phyloP scores from a whole-genome alignment of 2,329 filamentous ascomycete genomes.

The Xylariaceae sp. region DNA sequence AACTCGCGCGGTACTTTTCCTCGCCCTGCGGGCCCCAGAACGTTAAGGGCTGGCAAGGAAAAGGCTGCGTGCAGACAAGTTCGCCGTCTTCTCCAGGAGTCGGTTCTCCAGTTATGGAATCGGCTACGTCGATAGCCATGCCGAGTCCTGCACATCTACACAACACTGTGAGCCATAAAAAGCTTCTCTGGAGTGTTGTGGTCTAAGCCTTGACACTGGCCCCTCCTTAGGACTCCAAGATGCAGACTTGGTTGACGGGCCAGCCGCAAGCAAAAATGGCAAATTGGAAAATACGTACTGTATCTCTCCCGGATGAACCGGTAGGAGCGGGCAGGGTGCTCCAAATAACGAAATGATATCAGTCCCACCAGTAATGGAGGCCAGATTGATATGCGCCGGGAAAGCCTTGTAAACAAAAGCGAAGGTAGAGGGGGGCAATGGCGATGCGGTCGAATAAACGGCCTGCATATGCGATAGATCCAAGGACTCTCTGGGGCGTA shows the following conservation, averaged over 20 bases:
- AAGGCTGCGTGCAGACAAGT: slow-evolving; percentile 72
- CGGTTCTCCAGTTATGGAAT: slow-evolving; percentile 51
- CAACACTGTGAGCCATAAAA: no score
- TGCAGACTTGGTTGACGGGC: no score
- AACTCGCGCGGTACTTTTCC: slow-evolving; percentile 75
- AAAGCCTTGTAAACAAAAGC: slow-evolving; percentile 83
- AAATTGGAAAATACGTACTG: slow-evolving; percentile 46
- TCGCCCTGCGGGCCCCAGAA: slow-evolving; percentile 76
- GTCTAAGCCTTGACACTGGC: no score
- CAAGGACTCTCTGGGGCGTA: slow-evolving; percentile 53
- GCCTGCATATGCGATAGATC: slow-evolving; percentile 66
- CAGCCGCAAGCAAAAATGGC: no score
- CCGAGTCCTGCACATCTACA: slow-evolving; percentile 61
- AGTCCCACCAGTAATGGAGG: slow-evolving; percentile 91
- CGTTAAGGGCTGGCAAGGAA: slow-evolving; percentile 84
- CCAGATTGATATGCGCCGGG: slow-evolving; percentile 75
- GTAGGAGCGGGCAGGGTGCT: slow-evolving; percentile 71
- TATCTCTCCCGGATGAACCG: slow-evolving; percentile 69
- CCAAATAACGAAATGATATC: slow-evolving; percentile 97
- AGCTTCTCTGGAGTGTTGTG: no score
- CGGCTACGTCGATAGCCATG: slow-evolving; percentile 67
- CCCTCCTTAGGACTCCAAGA: no score
- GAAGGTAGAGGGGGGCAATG: slow-evolving; percentile 89
- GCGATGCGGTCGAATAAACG: slow-evolving; percentile 92
- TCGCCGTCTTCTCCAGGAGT: slow-evolving; percentile 72